Percentiles rank a stretch among this genome's conserved stretches.
Evolutionary conservation across 306 rosid genomes (phyloP).

Genomic region (Inga laurina): DNA sequence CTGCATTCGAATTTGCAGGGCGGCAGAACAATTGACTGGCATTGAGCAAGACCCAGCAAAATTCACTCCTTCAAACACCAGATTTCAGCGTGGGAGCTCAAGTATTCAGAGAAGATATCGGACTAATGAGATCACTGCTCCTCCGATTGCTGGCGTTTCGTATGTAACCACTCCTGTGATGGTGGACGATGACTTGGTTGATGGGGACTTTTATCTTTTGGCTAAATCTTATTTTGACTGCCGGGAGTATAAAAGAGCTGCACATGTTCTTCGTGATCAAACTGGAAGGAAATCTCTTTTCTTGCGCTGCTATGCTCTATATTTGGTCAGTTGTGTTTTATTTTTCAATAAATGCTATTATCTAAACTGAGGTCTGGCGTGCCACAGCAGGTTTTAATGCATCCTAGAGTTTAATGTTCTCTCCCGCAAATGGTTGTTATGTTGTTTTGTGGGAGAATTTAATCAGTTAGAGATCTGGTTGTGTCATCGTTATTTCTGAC

Average conservation of each 20-base stretch:
- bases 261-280: conserved; percentile 88
- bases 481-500: background rate
- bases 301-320: conserved; percentile 83
- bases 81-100: conserved; percentile 96
- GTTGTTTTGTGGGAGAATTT: background rate
- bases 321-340: conserved; percentile 57
- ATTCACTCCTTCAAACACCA: conserved; percentile 92
- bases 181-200: conserved; percentile 93
- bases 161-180: conserved; percentile 86
- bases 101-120: conserved; percentile 86
- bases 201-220: conserved; percentile 77
- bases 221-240: conserved; percentile 92
- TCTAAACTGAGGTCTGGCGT: background rate
- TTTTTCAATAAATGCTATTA: background rate
- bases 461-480: background rate
- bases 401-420: background rate
- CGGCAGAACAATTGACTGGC: conserved; percentile 87
- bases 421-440: background rate
- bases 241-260: conserved; percentile 87
- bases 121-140: conserved; percentile 54
- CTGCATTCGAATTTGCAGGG: conserved; percentile 51
- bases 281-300: conserved; percentile 73
- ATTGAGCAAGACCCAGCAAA: conserved; percentile 90
- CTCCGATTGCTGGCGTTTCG: conserved; percentile 76
- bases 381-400: conserved; percentile 16